These are phyloP conservation scores for Trypanosomatidae sp. DNA, from an alignment of 208 protist species.

Conservation along the genomic window DNA sequence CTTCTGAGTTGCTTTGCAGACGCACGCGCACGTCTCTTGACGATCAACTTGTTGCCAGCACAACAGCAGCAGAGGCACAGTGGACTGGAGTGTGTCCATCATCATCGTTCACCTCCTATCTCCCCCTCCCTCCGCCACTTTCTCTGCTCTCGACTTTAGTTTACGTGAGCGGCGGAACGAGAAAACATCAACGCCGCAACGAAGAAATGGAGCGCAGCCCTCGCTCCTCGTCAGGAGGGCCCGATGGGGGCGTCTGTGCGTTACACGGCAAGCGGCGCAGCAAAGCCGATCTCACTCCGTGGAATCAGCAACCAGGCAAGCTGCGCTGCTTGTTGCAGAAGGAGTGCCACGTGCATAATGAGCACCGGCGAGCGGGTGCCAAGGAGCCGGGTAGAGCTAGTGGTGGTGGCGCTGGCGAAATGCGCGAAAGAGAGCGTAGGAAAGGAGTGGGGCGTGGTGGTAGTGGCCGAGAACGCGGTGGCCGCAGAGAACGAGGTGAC, in stretches of 20 bases:
- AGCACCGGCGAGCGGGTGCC: conserved; percentile 7
- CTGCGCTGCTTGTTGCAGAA: conserved; percentile 66
- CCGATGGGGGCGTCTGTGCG: conserved; percentile 69
- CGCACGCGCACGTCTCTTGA: background rate
- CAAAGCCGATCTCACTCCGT: conserved; percentile 60
- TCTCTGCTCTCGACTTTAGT: background rate
- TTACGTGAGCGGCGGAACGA: background rate
- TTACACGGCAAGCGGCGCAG: conserved; percentile 63
- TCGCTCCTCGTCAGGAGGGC: conserved; percentile 16
- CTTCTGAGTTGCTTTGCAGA: conserved; percentile 1
- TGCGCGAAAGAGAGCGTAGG: conserved; percentile 8
- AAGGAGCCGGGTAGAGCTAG: conserved; percentile 2
- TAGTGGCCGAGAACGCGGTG: conserved; percentile 10
- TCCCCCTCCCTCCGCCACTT: background rate
- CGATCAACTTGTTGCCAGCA: background rate
- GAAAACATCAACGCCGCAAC: background rate
- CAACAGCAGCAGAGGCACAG: background rate
- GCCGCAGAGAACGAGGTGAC: conserved; percentile 9
- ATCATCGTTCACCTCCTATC: background rate
- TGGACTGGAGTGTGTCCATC: background rate
- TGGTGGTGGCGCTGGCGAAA: conserved; percentile 3
- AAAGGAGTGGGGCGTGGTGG: background rate
- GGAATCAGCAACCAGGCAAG: conserved; percentile 47
- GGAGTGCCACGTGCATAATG: conserved; percentile 53
- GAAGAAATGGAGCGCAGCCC: conserved; percentile 19